Base-by-base conservation (phyloP, 345 rosid genomes). In the Gossypium bickii region DNA sequence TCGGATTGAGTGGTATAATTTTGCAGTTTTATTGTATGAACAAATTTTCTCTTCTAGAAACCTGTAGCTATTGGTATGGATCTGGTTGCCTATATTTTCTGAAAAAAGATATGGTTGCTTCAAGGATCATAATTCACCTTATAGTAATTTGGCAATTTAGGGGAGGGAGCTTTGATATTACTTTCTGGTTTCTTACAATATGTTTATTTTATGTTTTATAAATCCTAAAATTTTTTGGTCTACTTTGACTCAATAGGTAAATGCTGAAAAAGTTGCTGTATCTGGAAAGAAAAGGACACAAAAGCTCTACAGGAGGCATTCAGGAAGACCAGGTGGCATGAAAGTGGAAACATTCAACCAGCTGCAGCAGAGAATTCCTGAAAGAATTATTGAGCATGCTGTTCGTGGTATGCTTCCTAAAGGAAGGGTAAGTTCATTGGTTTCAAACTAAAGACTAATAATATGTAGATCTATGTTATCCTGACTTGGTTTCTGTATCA, bases 261-360 rank as follows among this genome's bases (percentile, higher is more conserved):
- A 95, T 73, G 99, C 99, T 74, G 99, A 93, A 81, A 95, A 93
- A 81, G 92, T 95, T 65, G 92, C 93, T 52, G 99, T 95, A 25
- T 89, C 98, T 80, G 98, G 99, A 60, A 93, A 89, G 85, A 93
- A 93, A 79, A 83, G 91, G 87, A 89, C 89, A 80, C 99, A 95
- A 72, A 95, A 93, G 85, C 87, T 95, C 64, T 95, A 93, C 87
- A 84, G 98, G 85, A 90, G 99, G 81, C 99, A 93, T 86, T 95
- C 99, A 69, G 99, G 99, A 78, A 85, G 99, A 82, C 99, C 99
- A 0, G 99, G 99, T 74, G 99, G 99, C 74, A 91, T 95, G 99
- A 95, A 76, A 70, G 92, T 90, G 55, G 99, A 95, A 80, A 95
- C 98, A 12, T 93, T 95, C 60, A 86, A 88, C 76, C 97, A 91